Evolutionary conservation across 2,329 filamentous ascomycete genomes (phyloP).

Genomic region (Xylariaceae sp.): DNA sequence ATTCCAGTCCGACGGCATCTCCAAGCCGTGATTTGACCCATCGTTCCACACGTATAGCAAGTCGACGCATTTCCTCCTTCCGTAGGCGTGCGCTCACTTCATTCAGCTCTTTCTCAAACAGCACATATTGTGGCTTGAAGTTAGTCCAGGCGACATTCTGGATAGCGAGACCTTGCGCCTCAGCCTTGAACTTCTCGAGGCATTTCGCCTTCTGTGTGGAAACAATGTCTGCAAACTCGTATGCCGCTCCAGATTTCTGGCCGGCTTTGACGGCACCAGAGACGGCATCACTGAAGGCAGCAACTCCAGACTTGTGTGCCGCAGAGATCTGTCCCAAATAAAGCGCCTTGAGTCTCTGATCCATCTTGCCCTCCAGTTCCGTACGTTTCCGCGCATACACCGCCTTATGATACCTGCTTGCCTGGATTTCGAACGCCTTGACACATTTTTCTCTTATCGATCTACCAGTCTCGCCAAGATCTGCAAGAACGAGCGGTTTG

Average conservation of each 20-base stretch:
- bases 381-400: slow-evolving; percentile 82
- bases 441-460: slow-evolving; percentile 68
- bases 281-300: slow-evolving; percentile 82
- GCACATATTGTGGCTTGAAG: slow-evolving; percentile 71
- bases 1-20: slow-evolving; percentile 86
- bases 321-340: slow-evolving; percentile 86
- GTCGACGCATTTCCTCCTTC: slow-evolving; percentile 91
- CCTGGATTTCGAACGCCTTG: slow-evolving; percentile 83
- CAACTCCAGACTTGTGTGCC: slow-evolving; percentile 83
- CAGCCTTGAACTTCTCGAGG: slow-evolving; percentile 68
- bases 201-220: slow-evolving; percentile 74
- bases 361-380: slow-evolving; percentile 83
- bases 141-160: slow-evolving; percentile 83
- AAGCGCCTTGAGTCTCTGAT: slow-evolving; percentile 79
- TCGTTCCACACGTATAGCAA: slow-evolving; percentile 86
- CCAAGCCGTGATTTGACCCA: slow-evolving; percentile 87
- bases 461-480: slow-evolving; percentile 71
- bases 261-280: slow-evolving; percentile 82
- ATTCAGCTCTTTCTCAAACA: slow-evolving; percentile 88
- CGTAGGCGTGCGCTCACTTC: slow-evolving; percentile 80
- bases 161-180: slow-evolving; percentile 71
- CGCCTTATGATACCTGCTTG: slow-evolving; percentile 92
- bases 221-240: slow-evolving; percentile 96
- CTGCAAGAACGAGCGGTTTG: slow-evolving; percentile 65
- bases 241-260: slow-evolving; percentile 84